Base-by-base conservation (phyloP, 495 filamentous ascomycete genomes). In the Neurospora sp. region DNA sequence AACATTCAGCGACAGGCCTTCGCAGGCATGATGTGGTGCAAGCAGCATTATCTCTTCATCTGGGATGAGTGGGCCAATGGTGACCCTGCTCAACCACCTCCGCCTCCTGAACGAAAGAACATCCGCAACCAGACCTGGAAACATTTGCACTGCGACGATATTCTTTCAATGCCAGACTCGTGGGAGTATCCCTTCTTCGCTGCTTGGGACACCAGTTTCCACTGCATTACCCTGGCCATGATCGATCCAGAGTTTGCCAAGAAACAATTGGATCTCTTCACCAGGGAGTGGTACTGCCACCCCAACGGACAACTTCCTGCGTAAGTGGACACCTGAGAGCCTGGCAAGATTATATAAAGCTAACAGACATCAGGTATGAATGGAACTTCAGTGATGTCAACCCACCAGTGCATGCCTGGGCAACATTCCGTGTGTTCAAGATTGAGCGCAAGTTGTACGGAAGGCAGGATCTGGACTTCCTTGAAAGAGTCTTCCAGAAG, bases 171-270 rank as follows among this genome's bases (percentile, higher is more conserved):
- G 94, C 95, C 95, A 6, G 95, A 98, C 77, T 97, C 93, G 0
- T 98, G 95, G 95, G 95, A 98, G 78, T 98, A 98, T 79, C 95
- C 95, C 0, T 98, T 98, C 86, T 98, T 98, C 80, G 94, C 94
- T 16, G 95, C 95, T 1, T 98, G 95, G 95, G 95, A 98, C 77
- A 94, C 93, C 44, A 94, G 94, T 4, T 98, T 98, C 84, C 95
- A 98, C 80, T 96, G 93, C 78, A 97, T 98, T 76, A 93, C 94
- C 3, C 83, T 98, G 74, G 92, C 95, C 10, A 97, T 98, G 94
- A 94, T 98, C 71, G 95, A 98, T 75, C 95, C 95, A 0, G 95
- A 97, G 39, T 97, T 97, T 75, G 94, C 95, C 20, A 98, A 98
- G 88, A 97, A 96, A 84, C 95, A 98, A 81, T 88, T 98, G 27